Percentiles rank a stretch among this genome's conserved stretches.
phyloP scores from a whole-genome alignment of 306 rosid genomes.

The Lagenaria siceraria region DNA sequence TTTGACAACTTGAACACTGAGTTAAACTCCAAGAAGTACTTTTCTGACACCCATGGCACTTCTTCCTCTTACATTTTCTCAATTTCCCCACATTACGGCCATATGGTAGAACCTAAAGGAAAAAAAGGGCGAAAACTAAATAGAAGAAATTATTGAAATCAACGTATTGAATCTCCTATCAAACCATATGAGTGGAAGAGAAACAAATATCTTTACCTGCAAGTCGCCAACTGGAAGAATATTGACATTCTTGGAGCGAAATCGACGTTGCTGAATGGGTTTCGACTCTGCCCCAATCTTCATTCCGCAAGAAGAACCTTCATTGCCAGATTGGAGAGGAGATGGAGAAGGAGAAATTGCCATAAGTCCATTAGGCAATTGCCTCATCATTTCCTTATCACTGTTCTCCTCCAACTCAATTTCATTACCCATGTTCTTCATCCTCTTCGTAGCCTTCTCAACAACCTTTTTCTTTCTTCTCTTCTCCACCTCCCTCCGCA shows the following conservation, averaged over 20 bases:
- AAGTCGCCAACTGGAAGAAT: slow-evolving; percentile 39
- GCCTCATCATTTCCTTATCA: slow-evolving; percentile 44
- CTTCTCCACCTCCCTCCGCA: slow-evolving; percentile 74
- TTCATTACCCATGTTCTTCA: slow-evolving; percentile 14
- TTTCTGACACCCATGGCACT: slow-evolving; percentile 80
- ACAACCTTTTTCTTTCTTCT: slow-evolving; percentile 19
- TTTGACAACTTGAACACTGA: slow-evolving; percentile 71
- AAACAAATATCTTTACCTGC: slow-evolving; percentile 29
- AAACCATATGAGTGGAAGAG: not conserved
- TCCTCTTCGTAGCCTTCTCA: slow-evolving; percentile 14
- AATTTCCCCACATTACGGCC: slow-evolving; percentile 25
- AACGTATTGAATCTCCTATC: not conserved
- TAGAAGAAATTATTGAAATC: slow-evolving; percentile 6
- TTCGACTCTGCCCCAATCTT: slow-evolving; percentile 37
- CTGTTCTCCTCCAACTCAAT: slow-evolving; percentile 24
- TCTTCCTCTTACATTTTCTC: slow-evolving; percentile 53
- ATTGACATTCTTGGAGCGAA: slow-evolving; percentile 87
- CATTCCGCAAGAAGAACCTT: slow-evolving; percentile 33
- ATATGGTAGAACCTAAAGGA: slow-evolving; percentile 33
- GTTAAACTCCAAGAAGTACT: slow-evolving; percentile 50
- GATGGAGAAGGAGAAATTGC: slow-evolving; percentile 58
- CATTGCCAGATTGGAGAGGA: slow-evolving; percentile 41
- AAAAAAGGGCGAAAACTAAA: not conserved
- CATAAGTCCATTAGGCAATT: slow-evolving; percentile 85
- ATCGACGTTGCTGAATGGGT: slow-evolving; percentile 34